Base-by-base conservation (phyloP, 441 rosid genomes). In the Corymbia citriodora region DNA sequence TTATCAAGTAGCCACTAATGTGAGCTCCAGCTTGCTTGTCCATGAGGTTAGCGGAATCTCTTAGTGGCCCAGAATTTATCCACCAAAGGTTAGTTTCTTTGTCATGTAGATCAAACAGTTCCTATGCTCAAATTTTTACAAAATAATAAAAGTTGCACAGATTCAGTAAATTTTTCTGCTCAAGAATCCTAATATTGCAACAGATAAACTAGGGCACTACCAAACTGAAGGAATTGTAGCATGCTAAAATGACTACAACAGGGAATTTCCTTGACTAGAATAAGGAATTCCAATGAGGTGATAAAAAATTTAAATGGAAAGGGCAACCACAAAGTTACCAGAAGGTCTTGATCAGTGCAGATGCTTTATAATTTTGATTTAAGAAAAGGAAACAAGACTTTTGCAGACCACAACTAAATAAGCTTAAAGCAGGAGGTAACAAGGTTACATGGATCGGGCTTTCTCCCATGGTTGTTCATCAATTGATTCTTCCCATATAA, bases 401-500 rank as follows among this genome's bases (percentile, higher is more conserved):
- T 79, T 1, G n/a, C 52, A 45, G 50, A 45, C 52, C 85, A 79
- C 7, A 55, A 87, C n/a, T 55, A 54, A 87, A 16, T 2, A 55
- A 55, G 50, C 65, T 87, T 87, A 87, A 74, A 55, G 87, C 48
- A 87, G 49, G 88, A 82, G 68, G 31, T 61, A 14, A 55, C 87
- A 53, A 93, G 49, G 52, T 91, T 94, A 98, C 99, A 94, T 94
- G 48, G 98, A 98, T 88, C 95, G 97, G 74, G 99, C 99, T 90
- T 95, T 96, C 95, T 98, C 99, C 99, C 99, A 97, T 70, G 99
- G 99, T 91, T 90, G 95, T 92, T 98, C 99, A 86, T 98, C 99
- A 53, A 97, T 96, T 63, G 97, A 96, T 95, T 98, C 99, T 93
- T 96, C 98, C 99, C 99, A 98, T 90, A 96, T 93, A 55, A 98